Conservation (phyloP, 169 alveolate species). For the Plasmodium coatneyi region DNA sequence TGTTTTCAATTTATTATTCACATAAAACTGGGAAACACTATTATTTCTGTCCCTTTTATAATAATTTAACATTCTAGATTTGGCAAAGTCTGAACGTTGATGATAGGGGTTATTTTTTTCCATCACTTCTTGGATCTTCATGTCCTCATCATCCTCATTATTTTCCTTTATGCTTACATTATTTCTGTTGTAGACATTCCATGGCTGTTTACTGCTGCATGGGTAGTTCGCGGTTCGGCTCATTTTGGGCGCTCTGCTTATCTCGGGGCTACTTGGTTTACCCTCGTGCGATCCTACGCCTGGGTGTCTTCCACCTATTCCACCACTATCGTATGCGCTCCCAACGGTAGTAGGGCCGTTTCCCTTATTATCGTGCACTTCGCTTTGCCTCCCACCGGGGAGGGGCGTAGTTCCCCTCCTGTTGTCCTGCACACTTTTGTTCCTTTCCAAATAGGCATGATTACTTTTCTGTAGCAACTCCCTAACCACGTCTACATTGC, state of each 20-base stretch:
- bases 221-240: background rate
- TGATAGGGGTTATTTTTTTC: constrained; percentile 36
- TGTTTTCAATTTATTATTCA: constrained; percentile 22
- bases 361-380: background rate
- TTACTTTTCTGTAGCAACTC: constrained; percentile 38
- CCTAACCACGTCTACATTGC: constrained; percentile 20
- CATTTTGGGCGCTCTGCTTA: background rate
- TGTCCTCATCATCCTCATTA: constrained; percentile 53
- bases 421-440: constrained; percentile 19
- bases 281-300: background rate
- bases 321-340: background rate
- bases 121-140: constrained; percentile 57
- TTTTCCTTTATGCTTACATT: background rate
- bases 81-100: background rate
- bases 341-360: background rate
- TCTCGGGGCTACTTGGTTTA: background rate
- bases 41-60: constrained; percentile 33
- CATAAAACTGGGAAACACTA: background rate
- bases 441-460: constrained; percentile 31
- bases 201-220: constrained; percentile 16
- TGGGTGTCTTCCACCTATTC: background rate
- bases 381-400: background rate
- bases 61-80: constrained; percentile 23
- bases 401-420: background rate
- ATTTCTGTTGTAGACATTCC: constrained; percentile 73